Base-by-base conservation (phyloP, 176 grass and related monocot genomes). In the Carex pumila region DNA sequence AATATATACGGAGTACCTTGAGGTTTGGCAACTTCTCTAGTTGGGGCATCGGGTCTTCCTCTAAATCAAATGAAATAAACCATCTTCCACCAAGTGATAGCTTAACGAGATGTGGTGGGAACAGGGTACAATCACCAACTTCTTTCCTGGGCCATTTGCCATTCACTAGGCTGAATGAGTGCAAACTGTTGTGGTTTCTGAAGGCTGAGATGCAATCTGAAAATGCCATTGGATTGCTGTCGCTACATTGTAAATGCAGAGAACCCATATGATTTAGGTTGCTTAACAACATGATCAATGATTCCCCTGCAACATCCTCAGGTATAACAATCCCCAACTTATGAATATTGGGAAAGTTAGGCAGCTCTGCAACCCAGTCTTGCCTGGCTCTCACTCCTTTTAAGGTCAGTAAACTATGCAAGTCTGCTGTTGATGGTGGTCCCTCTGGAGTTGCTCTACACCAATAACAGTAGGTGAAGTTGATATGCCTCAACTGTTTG, bases 31-130 rank as follows among this genome's bases (percentile, higher is more conserved):
- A 30, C 61, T 49, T 69, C 61, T n/a, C n/a, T n/a, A n/a, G n/a
- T n/a, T n/a, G n/a, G n/a, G n/a, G n/a, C 58, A 83, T 69, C 12
- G 36, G 61, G 17, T 83, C 81, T 64, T 83, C 14, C 12, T 68
- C 58, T 21, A 83, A 83, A n/a, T 0, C 18, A 6, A 7, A 25
- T 0, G 0, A 25, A 0, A 0, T 0, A 25, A 0, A 25, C 25
- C 25, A 25, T 25, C 25, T 1, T 1, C 0, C 34, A 4, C 0
- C 0, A 18, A 83, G 15, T 19, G 19, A 57, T 12, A 83, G 81
- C 61, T 83, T 68, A 21, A 11, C 22, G 36, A 83, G 81, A 54
- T 66, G 17, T 3, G 81, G 17, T 1, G 81, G 81, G 36, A 83
- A 71, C 3, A 58, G 4, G 55, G 1, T 5, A 58, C 4, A 18